Conservation (phyloP, 2,329 filamentous ascomycete species). For the Botrytis paeoniae region DNA sequence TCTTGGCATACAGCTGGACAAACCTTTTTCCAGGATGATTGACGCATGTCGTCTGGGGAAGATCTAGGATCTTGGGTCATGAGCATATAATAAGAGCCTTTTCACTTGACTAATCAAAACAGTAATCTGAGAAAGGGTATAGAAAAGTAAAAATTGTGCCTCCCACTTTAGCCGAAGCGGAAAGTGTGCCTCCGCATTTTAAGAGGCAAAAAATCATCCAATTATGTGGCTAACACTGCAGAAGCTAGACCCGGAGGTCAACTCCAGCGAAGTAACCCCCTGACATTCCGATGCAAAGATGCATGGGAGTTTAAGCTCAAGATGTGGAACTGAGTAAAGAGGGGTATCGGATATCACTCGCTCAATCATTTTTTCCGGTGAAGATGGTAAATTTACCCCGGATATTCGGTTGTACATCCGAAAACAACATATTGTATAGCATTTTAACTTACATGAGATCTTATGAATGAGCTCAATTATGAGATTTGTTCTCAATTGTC, state of each 20-base stretch:
- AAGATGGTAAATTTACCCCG: neutral
- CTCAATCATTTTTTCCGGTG: conserved; percentile 8
- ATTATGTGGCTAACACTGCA: neutral
- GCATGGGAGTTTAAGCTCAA: neutral
- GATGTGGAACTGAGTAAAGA: neutral
- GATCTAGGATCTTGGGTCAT: neutral
- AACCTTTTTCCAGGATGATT: neutral
- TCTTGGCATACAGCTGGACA: neutral
- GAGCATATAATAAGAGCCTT: neutral
- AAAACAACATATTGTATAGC: neutral
- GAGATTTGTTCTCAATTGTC: neutral
- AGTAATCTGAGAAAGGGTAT: neutral
- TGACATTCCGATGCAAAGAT: neutral
- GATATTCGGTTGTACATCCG: conserved; percentile 4
- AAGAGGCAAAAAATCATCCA: neutral
- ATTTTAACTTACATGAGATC: neutral
- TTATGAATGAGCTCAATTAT: neutral
- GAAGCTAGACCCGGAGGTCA: neutral
- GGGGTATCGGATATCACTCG: conserved; percentile 2
- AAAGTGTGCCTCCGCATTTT: conserved; percentile 12
- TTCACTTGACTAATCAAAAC: neutral
- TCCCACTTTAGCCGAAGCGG: conserved; percentile 9
- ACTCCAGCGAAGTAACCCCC: neutral
- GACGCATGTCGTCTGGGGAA: too few species aligned
- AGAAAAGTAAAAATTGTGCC: neutral